These are phyloP conservation scores for Arthrobotrys entomopaga DNA, from an alignment of 2,329 filamentous ascomycete genomes.

Conservation along the genomic window DNA sequence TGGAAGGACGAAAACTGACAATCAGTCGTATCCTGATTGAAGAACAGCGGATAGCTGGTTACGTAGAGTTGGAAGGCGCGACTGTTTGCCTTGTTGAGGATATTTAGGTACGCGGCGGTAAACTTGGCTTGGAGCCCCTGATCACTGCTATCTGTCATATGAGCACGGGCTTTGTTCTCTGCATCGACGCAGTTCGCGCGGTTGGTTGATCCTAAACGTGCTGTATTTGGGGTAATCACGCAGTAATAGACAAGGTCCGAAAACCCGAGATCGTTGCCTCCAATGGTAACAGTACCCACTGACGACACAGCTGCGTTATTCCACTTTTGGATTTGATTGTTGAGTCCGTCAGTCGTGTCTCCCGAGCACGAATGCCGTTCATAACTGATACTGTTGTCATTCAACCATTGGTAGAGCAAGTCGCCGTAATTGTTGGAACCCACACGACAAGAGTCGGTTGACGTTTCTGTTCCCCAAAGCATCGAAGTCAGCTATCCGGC, in stretches of 20 bases:
- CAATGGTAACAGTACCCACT: conserved; percentile 3
- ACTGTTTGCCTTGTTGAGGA: conserved; percentile 5
- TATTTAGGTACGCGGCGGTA: conserved; percentile 3
- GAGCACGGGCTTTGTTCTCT: conserved; percentile 5
- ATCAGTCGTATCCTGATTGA: conserved; percentile 4
- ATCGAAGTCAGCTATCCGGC: conserved; percentile 3
- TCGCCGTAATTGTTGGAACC: conserved; percentile 5
- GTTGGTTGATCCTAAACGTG: conserved; percentile 5
- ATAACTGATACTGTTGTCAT: conserved; percentile 6
- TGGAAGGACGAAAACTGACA: conserved; percentile 4
- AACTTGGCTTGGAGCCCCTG: conserved; percentile 3
- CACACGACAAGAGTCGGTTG: conserved; percentile 5
- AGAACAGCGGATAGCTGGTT: conserved; percentile 5
- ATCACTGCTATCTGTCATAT: conserved; percentile 6
- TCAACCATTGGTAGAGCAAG: conserved; percentile 3
- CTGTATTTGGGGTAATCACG: conserved; percentile 5
- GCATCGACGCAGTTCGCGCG: conserved; percentile 4
- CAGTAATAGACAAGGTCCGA: conserved; percentile 5
- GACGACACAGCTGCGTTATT: conserved; percentile 5
- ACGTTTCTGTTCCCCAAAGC: conserved; percentile 5
- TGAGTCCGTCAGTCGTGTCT: conserved; percentile 3
- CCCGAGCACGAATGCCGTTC: conserved; percentile 2
- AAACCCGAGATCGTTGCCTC: conserved; percentile 5
- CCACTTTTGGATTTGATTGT: conserved; percentile 6
- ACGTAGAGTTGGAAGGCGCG: conserved; percentile 3